Conservation (phyloP, 2,329 filamentous ascomycete genomes). For the Sporothrix pallida region DNA sequence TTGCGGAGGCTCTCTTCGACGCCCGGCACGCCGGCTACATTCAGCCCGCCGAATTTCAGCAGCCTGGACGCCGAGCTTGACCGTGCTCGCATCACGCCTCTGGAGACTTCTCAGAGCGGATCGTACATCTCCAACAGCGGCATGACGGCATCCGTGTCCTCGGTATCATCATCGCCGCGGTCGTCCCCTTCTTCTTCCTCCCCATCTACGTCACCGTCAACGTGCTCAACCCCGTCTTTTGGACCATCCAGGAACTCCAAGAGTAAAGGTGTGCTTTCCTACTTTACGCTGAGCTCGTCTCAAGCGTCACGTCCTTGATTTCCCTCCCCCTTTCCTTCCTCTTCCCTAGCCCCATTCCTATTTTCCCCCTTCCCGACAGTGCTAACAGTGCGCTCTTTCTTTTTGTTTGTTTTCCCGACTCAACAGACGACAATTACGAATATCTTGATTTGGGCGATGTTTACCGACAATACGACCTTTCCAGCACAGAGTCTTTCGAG, state of each 20-base stretch:
- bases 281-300: background rate
- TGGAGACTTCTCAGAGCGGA: background rate
- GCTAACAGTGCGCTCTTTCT: conserved; percentile 16
- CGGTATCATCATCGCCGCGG: background rate
- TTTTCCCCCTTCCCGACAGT: too few species aligned
- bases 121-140: background rate
- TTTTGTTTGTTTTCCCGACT: background rate
- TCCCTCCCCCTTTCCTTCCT: background rate
- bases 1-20: conserved; percentile 34
- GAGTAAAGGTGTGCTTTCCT: conserved; percentile 24
- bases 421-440: background rate
- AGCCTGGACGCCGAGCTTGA: conserved; percentile 37
- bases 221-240: conserved; percentile 11
- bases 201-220: conserved; percentile 8
- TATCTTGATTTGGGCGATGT: background rate
- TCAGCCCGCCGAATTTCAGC: conserved; percentile 36
- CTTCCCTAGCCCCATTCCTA: too few species aligned
- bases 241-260: background rate
- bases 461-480: background rate
- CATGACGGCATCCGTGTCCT: background rate
- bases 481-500: conserved; percentile 18
- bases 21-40: conserved; percentile 29
- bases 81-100: background rate
- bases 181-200: conserved; percentile 11
- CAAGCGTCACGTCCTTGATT: background rate